A percentile compares a stretch with the other conserved stretches of the same genome.
These are phyloP conservation scores for Kuraishia ogatae DNA, from an alignment of 805 yeast genomes.

Conservation along the genomic window DNA sequence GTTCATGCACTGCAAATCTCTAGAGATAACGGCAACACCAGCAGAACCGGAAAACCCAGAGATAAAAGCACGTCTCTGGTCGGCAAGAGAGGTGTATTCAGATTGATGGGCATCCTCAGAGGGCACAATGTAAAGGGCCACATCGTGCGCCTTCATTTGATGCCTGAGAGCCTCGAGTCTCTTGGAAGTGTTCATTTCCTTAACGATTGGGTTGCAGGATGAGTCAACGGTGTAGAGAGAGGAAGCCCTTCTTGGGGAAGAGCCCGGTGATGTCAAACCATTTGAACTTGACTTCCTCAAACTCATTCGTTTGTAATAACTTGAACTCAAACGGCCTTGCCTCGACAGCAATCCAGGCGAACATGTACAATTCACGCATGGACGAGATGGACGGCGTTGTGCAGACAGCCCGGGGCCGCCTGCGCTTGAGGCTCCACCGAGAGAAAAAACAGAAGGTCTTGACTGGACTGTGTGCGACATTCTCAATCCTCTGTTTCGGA, in stretches of 20 bases:
- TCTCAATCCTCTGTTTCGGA: background rate
- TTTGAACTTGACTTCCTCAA: conserved; percentile 17
- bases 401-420: conserved; percentile 5
- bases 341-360: conserved; percentile 76
- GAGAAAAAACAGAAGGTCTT: conserved; percentile 34
- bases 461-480: conserved; percentile 23
- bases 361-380: conserved; percentile 73
- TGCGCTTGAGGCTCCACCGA: conserved; percentile 20
- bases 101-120: conserved; percentile 93
- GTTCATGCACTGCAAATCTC: conserved; percentile 43
- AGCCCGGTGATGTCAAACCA: conserved; percentile 24
- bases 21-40: conserved; percentile 77
- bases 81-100: conserved; percentile 78
- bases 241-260: conserved; percentile 6
- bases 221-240: conserved; percentile 9
- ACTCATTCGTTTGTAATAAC: conserved; percentile 23
- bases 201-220: conserved; percentile 12
- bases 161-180: conserved; percentile 54
- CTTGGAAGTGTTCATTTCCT: conserved; percentile 46
- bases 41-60: conserved; percentile 92
- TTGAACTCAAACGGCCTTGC: conserved; percentile 49
- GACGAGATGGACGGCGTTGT: conserved; percentile 21
- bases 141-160: conserved; percentile 45
- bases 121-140: conserved; percentile 55
- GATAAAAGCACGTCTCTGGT: conserved; percentile 75